Conservation (phyloP, 495 filamentous ascomycete genomes). For the Tuber umbilicatum region DNA sequence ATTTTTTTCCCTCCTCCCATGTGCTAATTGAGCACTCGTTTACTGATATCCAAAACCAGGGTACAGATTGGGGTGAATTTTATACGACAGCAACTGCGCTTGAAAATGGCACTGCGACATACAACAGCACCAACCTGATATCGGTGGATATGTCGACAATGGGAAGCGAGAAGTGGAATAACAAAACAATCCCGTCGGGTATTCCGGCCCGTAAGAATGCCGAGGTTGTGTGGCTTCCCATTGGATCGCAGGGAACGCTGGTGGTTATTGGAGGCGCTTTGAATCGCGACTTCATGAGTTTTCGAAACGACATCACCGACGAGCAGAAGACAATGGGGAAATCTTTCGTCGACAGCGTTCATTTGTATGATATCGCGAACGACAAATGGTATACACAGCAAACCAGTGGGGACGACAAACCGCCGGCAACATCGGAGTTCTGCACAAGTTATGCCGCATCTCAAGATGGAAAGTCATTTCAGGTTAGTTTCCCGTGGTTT, state of each 20-base stretch:
- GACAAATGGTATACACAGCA: conserved; percentile 58
- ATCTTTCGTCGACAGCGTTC: conserved; percentile 56
- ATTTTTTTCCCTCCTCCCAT: neutral
- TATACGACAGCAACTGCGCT: conserved; percentile 8
- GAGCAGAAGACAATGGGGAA: conserved; percentile 49
- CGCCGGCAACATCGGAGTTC: conserved; percentile 53
- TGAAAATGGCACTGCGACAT: conserved; percentile 44
- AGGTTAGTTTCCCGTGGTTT: conserved; percentile 17
- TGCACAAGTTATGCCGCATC: conserved; percentile 62
- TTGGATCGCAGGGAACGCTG: conserved; percentile 56
- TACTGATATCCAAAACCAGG: conserved; percentile 19
- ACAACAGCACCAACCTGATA: conserved; percentile 47
- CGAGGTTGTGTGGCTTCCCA: conserved; percentile 65
- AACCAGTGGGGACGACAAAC: conserved; percentile 51
- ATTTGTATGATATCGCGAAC: conserved; percentile 61
- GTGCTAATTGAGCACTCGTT: neutral
- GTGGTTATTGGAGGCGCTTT: conserved; percentile 57
- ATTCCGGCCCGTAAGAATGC: conserved; percentile 55
- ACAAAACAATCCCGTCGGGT: conserved; percentile 49
- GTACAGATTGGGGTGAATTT: conserved; percentile 32
- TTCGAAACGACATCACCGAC: neutral
- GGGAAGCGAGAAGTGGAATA: conserved; percentile 50
- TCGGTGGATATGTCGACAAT: conserved; percentile 55
- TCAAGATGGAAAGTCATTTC: conserved; percentile 45
- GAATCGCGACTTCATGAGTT: conserved; percentile 11